Conservation (phyloP, 805 yeast species). For the Yarrowia sp. region DNA sequence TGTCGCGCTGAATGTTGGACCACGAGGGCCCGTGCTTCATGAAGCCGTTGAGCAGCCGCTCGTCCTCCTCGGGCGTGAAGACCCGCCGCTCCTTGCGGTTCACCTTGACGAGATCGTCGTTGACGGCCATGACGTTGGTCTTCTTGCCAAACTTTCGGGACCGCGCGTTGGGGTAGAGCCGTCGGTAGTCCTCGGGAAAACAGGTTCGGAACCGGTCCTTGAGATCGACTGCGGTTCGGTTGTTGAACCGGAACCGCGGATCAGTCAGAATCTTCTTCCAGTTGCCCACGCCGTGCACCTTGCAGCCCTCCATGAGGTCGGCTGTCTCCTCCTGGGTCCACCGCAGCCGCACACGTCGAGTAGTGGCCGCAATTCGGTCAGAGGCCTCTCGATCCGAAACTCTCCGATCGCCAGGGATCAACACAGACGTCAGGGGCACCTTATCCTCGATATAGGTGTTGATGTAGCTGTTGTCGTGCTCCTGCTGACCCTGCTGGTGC, state of each 20-base stretch:
- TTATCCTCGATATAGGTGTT: constrained; percentile 25
- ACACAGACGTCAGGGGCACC: constrained; percentile 12
- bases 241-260: constrained; percentile 42
- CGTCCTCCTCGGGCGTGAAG: constrained; percentile 46
- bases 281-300: constrained; percentile 46
- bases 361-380: constrained; percentile 18
- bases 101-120: constrained; percentile 41
- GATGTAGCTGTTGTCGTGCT: constrained; percentile 18
- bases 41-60: constrained; percentile 44
- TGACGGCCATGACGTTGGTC: constrained; percentile 27
- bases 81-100: constrained; percentile 46
- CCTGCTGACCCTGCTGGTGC: constrained; percentile 17
- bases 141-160: constrained; percentile 39
- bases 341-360: constrained; percentile 40
- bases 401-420: constrained; percentile 21
- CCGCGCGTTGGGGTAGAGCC: constrained; percentile 47
- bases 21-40: constrained; percentile 47
- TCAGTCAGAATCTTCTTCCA: constrained; percentile 48
- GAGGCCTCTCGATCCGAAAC: background rate
- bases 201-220: constrained; percentile 47
- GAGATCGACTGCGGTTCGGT: constrained; percentile 47
- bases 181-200: constrained; percentile 47
- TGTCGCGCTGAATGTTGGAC: constrained; percentile 47
- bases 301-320: constrained; percentile 46
- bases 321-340: constrained; percentile 47